Percentiles rank a stretch among this genome's conserved stretches.
These are phyloP conservation scores for Haplosporangium gracile DNA, from an alignment of 192 early-diverging fungal genomes.

Conservation along the genomic window DNA sequence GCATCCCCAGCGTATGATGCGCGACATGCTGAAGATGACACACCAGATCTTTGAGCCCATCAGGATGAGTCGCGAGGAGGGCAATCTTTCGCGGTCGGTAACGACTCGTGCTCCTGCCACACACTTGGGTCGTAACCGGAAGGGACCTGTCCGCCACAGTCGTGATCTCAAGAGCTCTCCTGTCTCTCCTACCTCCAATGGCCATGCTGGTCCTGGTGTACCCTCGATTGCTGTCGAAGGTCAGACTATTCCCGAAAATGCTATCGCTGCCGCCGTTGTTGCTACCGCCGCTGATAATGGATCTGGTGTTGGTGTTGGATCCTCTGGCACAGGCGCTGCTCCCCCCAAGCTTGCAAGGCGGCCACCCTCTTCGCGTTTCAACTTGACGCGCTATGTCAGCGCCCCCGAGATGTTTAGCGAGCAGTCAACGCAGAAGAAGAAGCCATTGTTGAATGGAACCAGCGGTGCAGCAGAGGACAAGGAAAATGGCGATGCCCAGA, in stretches of 20 bases:
- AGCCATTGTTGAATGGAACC: constrained; percentile 18
- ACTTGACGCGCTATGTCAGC: constrained; percentile 44
- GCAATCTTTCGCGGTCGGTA: constrained; percentile 46
- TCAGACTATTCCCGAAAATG: constrained; percentile 24
- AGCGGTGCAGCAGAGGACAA: constrained; percentile 11
- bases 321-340: not conserved
- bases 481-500: not conserved
- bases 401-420: constrained; percentile 55
- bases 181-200: constrained; percentile 12
- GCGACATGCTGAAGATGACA: constrained; percentile 60
- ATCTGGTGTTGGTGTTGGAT: constrained; percentile 42
- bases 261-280: constrained; percentile 9
- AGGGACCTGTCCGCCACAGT: constrained; percentile 22
- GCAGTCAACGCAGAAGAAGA: constrained; percentile 39
- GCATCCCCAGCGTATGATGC: constrained; percentile 56
- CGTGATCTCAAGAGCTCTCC: constrained; percentile 25
- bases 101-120: constrained; percentile 39
- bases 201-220: constrained; percentile 8
- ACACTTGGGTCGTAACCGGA: constrained; percentile 23
- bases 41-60: constrained; percentile 60
- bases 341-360: constrained; percentile 26
- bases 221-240: not conserved
- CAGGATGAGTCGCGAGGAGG: constrained; percentile 50
- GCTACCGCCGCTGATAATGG: constrained; percentile 15
- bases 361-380: constrained; percentile 28